Evolutionary conservation across 305 asterid species (phyloP), one percentile per base, ranked within the genome.

Genomic region (Solanum aculeatissimum): DNA sequence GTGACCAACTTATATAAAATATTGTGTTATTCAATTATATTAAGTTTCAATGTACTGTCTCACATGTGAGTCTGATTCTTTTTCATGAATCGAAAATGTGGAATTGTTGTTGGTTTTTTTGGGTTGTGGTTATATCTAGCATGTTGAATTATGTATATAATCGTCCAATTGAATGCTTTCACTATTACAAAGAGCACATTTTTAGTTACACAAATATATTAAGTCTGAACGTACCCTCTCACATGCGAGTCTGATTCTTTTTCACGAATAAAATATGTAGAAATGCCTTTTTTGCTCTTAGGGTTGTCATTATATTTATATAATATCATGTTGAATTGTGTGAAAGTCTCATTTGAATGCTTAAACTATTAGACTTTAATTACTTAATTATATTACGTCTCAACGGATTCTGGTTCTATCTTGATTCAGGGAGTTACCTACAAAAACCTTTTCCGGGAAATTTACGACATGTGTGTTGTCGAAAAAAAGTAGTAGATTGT

Each of bases 391-490:
- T 84, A n/a, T 58, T 84, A 54, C 0, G 29, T 60, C 54, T 13
- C 29, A 49, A 19, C 16, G 1, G 1, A 60, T 84, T 65, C 45
- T 25, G 9, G 0, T 18, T 21, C 16, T 85, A 3, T 81, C 70
- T 55, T 60, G n/a, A 86, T 72, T 68, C 89, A 92, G 94, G 88
- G 88, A 90, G 84, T 32, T 72, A 35, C 25, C 83, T 7, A 77
- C 84, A 63, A 87, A 85, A 55, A 55, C 21, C 8, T 60, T 85
- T 18, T n/a, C 88, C 6, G 88, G 87, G 42, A 90, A 87, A 21
- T 60, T 49, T 25, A 55, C 77, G 42, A 72, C 82, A 74, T 84
- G 87, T 78, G 68, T 83, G 77, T 51, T 81, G 6, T 58, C 83
- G 19, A 84, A 79, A 84, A 82, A 58, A 81, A 53, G 77, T 29